Percentiles rank a stretch among this genome's conserved stretches.
These are phyloP conservation scores for Tephrocybe rancida DNA, from an alignment of 768 basidiomycete genomes.

Conservation along the genomic window DNA sequence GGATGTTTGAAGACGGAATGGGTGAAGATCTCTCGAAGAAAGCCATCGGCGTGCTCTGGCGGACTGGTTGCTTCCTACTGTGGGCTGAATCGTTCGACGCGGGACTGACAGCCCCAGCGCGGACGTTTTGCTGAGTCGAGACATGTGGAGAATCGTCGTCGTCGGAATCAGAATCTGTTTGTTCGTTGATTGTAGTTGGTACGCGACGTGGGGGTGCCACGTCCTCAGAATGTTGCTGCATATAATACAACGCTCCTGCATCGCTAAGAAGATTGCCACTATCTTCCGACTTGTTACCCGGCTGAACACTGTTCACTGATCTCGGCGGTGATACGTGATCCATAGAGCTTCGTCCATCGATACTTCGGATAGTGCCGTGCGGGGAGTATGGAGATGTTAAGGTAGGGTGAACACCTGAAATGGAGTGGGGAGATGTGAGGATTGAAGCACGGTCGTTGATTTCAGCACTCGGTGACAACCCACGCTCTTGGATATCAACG, in stretches of 20 bases:
- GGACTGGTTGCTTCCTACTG: slow-evolving; percentile 24
- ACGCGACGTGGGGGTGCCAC: slow-evolving; percentile 33
- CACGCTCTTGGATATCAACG: slow-evolving; percentile 6
- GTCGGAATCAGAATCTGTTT: slow-evolving; percentile 38
- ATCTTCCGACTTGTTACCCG: slow-evolving; percentile 26
- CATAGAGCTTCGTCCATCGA: slow-evolving; percentile 13
- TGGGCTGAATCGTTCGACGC: slow-evolving; percentile 9
- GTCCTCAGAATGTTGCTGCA: slow-evolving; percentile 51
- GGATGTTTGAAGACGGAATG: slow-evolving; percentile 17
- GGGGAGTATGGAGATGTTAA: slow-evolving; percentile 43
- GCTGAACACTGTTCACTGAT: slow-evolving; percentile 14
- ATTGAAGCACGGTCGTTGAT: slow-evolving; percentile 23
- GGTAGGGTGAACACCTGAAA: slow-evolving; percentile 14
- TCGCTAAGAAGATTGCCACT: slow-evolving; percentile 48
- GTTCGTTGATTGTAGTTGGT: slow-evolving; percentile 47
- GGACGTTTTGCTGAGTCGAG: slow-evolving; percentile 7
- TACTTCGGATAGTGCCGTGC: slow-evolving; percentile 12
- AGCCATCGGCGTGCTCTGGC: slow-evolving; percentile 41
- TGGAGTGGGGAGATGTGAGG: slow-evolving; percentile 35
- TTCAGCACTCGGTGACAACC: neutral
- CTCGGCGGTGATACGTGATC: slow-evolving; percentile 19
- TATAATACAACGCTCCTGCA: slow-evolving; percentile 69
- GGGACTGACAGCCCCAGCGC: slow-evolving; percentile 10
- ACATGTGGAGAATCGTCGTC: slow-evolving; percentile 18
- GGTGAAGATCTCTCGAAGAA: slow-evolving; percentile 30